These are phyloP conservation scores for Tuber indicum DNA, from an alignment of 495 filamentous ascomycete genomes.

Conservation along the genomic window DNA sequence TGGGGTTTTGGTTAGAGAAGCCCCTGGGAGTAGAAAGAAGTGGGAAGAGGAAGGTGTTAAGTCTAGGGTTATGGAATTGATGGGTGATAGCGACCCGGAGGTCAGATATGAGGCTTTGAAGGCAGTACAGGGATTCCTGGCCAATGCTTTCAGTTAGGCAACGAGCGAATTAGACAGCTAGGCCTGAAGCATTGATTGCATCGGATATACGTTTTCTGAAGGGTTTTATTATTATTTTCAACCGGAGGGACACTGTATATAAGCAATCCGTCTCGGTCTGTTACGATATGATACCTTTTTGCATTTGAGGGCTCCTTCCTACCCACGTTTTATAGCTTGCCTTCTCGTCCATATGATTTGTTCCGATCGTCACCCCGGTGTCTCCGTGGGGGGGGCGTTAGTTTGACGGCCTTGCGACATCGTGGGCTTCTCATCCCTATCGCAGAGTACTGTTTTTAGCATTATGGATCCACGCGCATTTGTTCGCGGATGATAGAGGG, in stretches of 20 bases:
- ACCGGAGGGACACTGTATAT: neutral
- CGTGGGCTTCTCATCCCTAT: neutral
- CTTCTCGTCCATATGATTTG: neutral
- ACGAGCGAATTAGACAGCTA: neutral
- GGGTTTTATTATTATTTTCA: neutral
- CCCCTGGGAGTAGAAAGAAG: conserved; percentile 72
- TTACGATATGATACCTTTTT: neutral
- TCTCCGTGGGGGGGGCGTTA: neutral
- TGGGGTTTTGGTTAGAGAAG: conserved; percentile 78
- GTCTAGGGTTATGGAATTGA: conserved; percentile 86
- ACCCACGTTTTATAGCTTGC: neutral
- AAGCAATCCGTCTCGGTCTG: neutral
- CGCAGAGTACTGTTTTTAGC: neutral
- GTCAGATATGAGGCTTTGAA: conserved; percentile 93
- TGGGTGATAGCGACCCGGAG: conserved; percentile 81
- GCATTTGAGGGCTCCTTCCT: neutral
- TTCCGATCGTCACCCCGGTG: neutral
- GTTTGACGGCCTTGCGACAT: neutral
- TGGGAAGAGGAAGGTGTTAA: conserved; percentile 90
- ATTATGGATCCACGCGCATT: neutral
- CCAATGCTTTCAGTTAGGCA: conserved; percentile 37
- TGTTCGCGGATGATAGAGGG: neutral
- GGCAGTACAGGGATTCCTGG: conserved; percentile 53
- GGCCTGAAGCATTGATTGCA: neutral
- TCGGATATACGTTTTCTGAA: neutral